Percentiles rank a stretch among this genome's conserved stretches.
phyloP scores from a whole-genome alignment of 2,329 filamentous ascomycete genomes.

The Colletotrichum lupini region DNA sequence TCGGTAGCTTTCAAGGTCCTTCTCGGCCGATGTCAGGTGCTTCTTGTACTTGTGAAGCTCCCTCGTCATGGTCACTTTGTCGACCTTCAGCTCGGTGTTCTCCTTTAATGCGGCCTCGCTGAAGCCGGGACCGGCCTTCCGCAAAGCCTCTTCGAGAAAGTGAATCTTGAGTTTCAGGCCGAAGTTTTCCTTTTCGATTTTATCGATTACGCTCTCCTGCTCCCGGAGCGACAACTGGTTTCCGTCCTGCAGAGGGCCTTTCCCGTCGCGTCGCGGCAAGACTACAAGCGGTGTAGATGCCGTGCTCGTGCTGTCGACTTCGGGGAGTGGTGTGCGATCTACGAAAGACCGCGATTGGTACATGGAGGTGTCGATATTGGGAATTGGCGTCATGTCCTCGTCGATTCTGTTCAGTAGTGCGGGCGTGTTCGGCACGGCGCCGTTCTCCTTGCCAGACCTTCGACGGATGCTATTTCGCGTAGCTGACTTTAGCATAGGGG shows the following conservation, averaged over 20 bases:
- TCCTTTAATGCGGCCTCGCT: conserved; percentile 91
- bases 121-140: conserved; percentile 88
- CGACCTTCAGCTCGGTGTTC: conserved; percentile 95
- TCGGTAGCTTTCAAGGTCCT: conserved; percentile 85
- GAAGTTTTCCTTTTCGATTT: conserved; percentile 98
- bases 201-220: conserved; percentile 94
- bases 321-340: conserved; percentile 76
- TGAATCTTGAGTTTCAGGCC: conserved; percentile 96
- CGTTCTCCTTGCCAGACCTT: conserved; percentile 70
- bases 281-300: conserved; percentile 85
- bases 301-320: conserved; percentile 81
- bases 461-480: conserved; percentile 77
- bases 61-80: conserved; percentile 88
- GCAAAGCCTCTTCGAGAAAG: conserved; percentile 90
- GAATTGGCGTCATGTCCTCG: conserved; percentile 79
- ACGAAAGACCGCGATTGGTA: conserved; percentile 73
- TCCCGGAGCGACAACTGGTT: conserved; percentile 93
- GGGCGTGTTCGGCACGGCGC: conserved; percentile 73
- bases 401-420: conserved; percentile 73
- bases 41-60: conserved; percentile 91
- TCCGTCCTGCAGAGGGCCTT: conserved; percentile 81
- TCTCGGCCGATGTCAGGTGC: conserved; percentile 82
- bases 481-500: conserved; percentile 88
- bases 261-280: conserved; percentile 71
- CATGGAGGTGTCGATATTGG: conserved; percentile 78